Conservation (phyloP, 495 filamentous ascomycete genomes). For the Barbatosphaeria neglecta region DNA sequence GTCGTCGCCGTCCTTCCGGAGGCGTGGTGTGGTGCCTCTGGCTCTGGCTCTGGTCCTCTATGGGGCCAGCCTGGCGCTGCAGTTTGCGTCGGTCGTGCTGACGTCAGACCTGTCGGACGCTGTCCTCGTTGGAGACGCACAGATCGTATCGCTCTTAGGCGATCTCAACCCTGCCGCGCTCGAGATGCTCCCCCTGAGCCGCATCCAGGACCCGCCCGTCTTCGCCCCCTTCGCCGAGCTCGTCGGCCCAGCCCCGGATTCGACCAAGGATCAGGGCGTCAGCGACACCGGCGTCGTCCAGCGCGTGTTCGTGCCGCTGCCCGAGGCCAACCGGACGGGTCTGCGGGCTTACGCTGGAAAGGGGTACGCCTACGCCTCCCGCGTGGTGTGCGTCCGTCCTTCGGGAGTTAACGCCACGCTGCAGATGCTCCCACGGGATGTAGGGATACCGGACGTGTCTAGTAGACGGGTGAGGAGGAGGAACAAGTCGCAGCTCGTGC, state of each 20-base stretch:
- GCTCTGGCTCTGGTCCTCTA: conserved; percentile 3
- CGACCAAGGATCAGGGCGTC: conserved; percentile 3
- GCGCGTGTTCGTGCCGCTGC: conserved; percentile 7
- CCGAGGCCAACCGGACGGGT: conserved; percentile 2
- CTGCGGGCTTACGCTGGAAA: conserved; percentile 5
- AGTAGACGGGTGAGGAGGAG: background rate
- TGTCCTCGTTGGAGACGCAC: background rate
- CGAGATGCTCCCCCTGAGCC: background rate
- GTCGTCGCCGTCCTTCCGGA: background rate
- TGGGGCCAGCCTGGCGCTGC: conserved; percentile 1
- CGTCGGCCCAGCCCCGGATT: background rate
- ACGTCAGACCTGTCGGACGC: conserved; percentile 3
- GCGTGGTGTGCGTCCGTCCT: conserved; percentile 6
- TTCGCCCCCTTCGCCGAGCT: conserved; percentile 7
- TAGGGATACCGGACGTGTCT: background rate
- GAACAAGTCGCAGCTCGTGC: background rate
- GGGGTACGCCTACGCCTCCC: conserved; percentile 2
- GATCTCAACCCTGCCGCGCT: background rate
- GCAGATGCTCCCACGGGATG: background rate
- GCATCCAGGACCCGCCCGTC: background rate
- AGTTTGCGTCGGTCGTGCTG: conserved; percentile 6
- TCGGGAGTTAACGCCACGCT: background rate
- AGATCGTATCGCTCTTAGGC: background rate
- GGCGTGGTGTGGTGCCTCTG: background rate
- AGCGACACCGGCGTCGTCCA: conserved; percentile 9